Evolutionary conservation across 1,139 yeast species (phyloP), one percentile per base, ranked within the genome.

Genomic region (Debaryomyces robertsiae): DNA sequence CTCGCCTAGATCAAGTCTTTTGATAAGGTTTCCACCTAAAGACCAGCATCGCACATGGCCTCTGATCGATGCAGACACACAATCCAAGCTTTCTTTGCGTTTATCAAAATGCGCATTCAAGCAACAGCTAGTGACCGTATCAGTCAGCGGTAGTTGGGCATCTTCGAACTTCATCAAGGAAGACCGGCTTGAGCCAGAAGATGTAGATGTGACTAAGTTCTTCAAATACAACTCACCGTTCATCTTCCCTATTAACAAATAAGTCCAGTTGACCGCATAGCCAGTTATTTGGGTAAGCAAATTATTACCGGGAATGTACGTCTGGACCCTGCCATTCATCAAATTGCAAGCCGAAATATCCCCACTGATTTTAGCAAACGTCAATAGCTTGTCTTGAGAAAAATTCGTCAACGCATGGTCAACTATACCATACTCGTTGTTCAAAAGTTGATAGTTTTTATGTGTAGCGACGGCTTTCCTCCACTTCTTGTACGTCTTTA

Each of bases 401-500:
- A 76, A 77, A 49, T 70, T 73, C 6, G 64, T 58, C 37, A 63
- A 50, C 4, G 65, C 53, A 28, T 51, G 50, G 25, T 66, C 68
- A 35, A 64, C 55, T 31, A 55, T 50, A 4, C 66, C 50, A 39
- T 65, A 51, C 24, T 53, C 57, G 32, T 54, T 58, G 43, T 54
- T 68, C 14, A 62, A 59, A 39, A 60, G 60, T 43, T 58, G 62
- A 42, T 70, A 67, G 39, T 57, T 61, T 13, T 54, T 50, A 39
- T 67, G 69, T 3, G 52, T 48, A 0, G 67, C 60, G 22, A 50
- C 55, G 1, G 75, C 79, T 50, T 75, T 81, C 46, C 64, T 69
- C 88, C 89, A 82, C 43, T 63, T 69, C 41, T 70, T 70, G 22
- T 68, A 44, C 3, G 67, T 56, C 9, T 65, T 57, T 35, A 71